Evolutionary conservation across 2,329 filamentous ascomycete species (phyloP).

Genomic region (Xylariaceae sp.): DNA sequence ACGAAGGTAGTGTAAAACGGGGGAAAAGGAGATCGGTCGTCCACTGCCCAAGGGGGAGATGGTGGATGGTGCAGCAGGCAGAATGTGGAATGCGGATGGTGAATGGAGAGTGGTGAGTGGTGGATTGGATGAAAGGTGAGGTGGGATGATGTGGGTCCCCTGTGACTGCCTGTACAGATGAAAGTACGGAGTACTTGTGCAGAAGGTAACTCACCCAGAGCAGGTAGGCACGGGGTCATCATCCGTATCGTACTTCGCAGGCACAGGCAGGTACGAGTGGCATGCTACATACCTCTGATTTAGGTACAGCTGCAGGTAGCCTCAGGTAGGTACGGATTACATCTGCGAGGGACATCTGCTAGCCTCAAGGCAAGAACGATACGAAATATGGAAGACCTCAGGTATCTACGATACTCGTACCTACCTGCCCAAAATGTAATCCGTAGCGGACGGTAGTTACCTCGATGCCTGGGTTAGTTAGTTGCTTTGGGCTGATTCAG

Average conservation of each 20-base stretch:
- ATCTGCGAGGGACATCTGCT: neutral
- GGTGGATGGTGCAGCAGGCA: neutral
- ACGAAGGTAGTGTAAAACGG: neutral
- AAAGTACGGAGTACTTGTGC: too few species aligned
- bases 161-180: too few species aligned
- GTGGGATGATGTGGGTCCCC: constrained; percentile 13
- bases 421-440: neutral
- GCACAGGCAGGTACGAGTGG: neutral
- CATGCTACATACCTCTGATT: too few species aligned
- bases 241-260: neutral
- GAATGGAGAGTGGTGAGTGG: neutral
- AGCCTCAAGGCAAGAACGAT: too few species aligned
- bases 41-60: constrained; percentile 5
- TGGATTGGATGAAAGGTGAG: neutral
- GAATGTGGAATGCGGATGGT: neutral
- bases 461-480: neutral
- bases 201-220: too few species aligned
- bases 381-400: too few species aligned
- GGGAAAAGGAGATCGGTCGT: constrained; percentile 9
- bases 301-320: too few species aligned
- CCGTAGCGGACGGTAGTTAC: constrained; percentile 2
- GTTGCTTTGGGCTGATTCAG: constrained; percentile 17
- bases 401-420: neutral
- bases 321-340: neutral
- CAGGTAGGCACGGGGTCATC: too few species aligned